A percentile compares a stretch with the other conserved stretches of the same genome.
These are phyloP conservation scores for Drosera spatulata DNA, from an alignment of 179 eudicot species.

Conservation along the genomic window DNA sequence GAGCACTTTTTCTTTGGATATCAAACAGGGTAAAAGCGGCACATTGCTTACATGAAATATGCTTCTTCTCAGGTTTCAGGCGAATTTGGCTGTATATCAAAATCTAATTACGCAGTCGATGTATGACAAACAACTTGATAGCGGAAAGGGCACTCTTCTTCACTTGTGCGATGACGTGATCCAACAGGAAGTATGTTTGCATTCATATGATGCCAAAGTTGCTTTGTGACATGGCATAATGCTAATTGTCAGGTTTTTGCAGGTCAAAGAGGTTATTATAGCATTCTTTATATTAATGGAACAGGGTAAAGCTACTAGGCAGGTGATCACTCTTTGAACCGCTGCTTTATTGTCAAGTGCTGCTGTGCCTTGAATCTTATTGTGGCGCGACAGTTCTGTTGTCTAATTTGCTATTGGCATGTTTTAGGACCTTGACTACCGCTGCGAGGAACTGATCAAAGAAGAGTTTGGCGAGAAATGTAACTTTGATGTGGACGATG, in stretches of 20 bases:
- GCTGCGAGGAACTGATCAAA: conserved; percentile 74
- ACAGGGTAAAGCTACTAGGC: conserved; percentile 20
- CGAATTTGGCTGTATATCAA: conserved; percentile 28
- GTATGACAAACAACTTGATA: conserved; percentile 98
- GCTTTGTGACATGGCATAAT: too few species aligned
- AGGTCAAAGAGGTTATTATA: conserved; percentile 38
- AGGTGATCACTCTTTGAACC: too few species aligned
- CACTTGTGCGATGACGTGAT: conserved; percentile 97
- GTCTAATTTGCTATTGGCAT: too few species aligned
- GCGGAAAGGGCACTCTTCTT: conserved; percentile 97
- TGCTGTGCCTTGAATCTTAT: too few species aligned
- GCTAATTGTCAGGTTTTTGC: too few species aligned
- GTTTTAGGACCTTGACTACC: conserved; percentile 70
- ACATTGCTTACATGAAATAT: too few species aligned
- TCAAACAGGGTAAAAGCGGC: too few species aligned
- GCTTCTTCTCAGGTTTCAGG: conserved; percentile 7
- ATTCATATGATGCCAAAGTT: too few species aligned
- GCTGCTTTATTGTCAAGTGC: too few species aligned
- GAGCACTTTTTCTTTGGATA: too few species aligned
- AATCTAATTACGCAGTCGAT: conserved; percentile 88
- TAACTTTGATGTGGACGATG: conserved; percentile 96
- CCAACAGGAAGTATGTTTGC: conserved; percentile 87
- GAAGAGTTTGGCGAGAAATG: conserved; percentile 84
- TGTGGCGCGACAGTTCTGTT: too few species aligned
- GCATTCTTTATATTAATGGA: conserved; percentile 26